Conservation (phyloP, 2,329 filamentous ascomycete genomes). For the Microsporum audouinii region DNA sequence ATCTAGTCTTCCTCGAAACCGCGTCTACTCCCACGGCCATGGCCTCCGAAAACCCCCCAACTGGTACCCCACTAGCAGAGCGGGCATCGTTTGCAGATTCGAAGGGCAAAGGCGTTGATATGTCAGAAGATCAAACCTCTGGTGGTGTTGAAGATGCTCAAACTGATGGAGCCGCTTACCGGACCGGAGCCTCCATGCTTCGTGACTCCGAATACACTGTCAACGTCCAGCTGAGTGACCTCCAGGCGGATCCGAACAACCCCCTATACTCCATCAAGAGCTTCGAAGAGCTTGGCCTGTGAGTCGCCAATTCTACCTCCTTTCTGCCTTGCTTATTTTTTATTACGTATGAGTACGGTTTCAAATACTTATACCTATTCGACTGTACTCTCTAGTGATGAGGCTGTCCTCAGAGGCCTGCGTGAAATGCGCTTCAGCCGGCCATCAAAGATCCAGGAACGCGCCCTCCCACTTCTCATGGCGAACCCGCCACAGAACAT, state of each 20-base stretch:
- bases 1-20: background rate
- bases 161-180: constrained; percentile 31
- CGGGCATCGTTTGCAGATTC: constrained; percentile 37
- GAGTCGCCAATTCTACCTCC: constrained; percentile 28
- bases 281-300: constrained; percentile 82
- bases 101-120: constrained; percentile 4
- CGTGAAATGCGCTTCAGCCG: constrained; percentile 77
- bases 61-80: constrained; percentile 36
- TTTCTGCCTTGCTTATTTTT: background rate
- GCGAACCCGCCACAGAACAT: constrained; percentile 80
- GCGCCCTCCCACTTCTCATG: constrained; percentile 79
- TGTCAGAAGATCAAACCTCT: background rate
- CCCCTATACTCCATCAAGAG: constrained; percentile 74
- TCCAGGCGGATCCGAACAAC: constrained; percentile 75
- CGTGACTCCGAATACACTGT: constrained; percentile 74
- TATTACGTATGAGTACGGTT: background rate
- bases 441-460: constrained; percentile 96
- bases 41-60: constrained; percentile 27
- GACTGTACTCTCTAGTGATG: constrained; percentile 32
- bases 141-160: constrained; percentile 18
- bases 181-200: constrained; percentile 40
- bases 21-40: constrained; percentile 20
- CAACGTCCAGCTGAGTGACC: constrained; percentile 80
- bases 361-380: background rate
- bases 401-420: constrained; percentile 64